These are phyloP conservation scores for Xylariaceae sp. DNA, from an alignment of 2,329 filamentous ascomycete genomes.

Conservation along the genomic window DNA sequence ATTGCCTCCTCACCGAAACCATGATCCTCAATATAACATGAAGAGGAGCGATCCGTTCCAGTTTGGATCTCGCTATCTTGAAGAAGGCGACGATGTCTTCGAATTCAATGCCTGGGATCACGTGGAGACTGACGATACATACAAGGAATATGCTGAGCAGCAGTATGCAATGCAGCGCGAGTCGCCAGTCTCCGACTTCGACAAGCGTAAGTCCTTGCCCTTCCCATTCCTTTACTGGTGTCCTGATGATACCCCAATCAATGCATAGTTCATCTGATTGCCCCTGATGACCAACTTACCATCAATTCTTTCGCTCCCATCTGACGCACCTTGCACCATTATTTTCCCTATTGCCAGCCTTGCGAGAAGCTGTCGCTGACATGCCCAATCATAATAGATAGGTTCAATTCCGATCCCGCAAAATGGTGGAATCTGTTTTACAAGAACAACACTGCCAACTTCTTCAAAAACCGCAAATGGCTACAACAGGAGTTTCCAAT, in stretches of 20 bases:
- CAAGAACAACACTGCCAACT: constrained; percentile 95
- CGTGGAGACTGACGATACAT: constrained; percentile 87
- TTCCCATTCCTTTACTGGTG: constrained; percentile 23
- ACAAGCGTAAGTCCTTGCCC: constrained; percentile 66
- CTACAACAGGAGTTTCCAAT: constrained; percentile 93
- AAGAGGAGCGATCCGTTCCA: constrained; percentile 93
- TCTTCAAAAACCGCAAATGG: constrained; percentile 99
- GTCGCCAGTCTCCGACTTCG: constrained; percentile 88
- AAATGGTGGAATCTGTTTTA: constrained; percentile 99
- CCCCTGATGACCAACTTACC: constrained; percentile 62
- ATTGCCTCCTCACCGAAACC: constrained; percentile 66
- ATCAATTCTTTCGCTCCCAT: constrained; percentile 74
- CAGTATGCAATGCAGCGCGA: constrained; percentile 86
- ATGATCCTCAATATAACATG: constrained; percentile 71
- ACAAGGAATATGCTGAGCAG: constrained; percentile 80
- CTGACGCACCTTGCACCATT: constrained; percentile 50
- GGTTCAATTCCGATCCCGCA: constrained; percentile 87
- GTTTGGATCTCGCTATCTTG: constrained; percentile 87
- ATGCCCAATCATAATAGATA: constrained; percentile 52
- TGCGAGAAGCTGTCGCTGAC: constrained; percentile 43
- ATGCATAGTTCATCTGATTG: constrained; percentile 75
- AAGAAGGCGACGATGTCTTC: constrained; percentile 86
- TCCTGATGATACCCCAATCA: constrained; percentile 58
- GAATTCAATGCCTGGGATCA: constrained; percentile 99
- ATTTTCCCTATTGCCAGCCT: constrained; percentile 9